phyloP scores from a whole-genome alignment of 768 basidiomycete species.

The Lyophyllum shimeji region DNA sequence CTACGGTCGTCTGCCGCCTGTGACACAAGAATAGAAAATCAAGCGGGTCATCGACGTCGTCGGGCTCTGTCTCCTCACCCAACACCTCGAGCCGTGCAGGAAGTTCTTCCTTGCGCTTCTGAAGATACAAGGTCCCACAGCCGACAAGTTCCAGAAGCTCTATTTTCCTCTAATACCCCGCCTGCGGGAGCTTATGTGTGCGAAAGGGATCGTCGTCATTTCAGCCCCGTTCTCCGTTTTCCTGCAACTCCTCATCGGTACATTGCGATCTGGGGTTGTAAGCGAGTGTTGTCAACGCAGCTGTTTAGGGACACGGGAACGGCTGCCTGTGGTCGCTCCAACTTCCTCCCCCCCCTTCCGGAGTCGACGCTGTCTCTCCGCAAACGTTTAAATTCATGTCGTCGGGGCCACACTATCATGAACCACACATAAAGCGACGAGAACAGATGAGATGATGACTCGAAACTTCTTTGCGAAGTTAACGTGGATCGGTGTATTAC shows the following conservation, averaged over 20 bases:
- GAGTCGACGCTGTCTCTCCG: too few relatives aligned
- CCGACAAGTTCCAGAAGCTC: conserved; percentile 23
- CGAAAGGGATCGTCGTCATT: conserved; percentile 16
- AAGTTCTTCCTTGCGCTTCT: conserved; percentile 23
- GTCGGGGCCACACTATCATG: too few relatives aligned
- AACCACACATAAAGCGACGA: too few relatives aligned
- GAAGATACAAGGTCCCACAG: conserved; percentile 11
- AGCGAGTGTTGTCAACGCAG: too few relatives aligned
- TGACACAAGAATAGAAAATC: conserved; percentile 16
- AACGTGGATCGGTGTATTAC: too few relatives aligned
- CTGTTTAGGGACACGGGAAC: too few relatives aligned
- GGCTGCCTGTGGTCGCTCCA: too few relatives aligned
- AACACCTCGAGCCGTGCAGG: conserved; percentile 18
- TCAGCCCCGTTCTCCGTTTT: conserved; percentile 29
- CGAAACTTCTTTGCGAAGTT: too few relatives aligned
- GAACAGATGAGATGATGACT: too few relatives aligned
- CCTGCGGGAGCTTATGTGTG: conserved; percentile 19
- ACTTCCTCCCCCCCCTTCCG: too few relatives aligned
- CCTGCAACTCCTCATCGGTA: conserved; percentile 27
- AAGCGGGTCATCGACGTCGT: conserved; percentile 24
- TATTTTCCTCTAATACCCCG: conserved; percentile 26
- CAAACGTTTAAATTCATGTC: too few relatives aligned
- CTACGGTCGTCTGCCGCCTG: not conserved
- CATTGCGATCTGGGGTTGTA: too few relatives aligned
- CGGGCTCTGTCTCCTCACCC: conserved; percentile 22